These are phyloP conservation scores for Linnemannia elongata DNA, from an alignment of 192 early-diverging fungal genomes.

Conservation along the genomic window DNA sequence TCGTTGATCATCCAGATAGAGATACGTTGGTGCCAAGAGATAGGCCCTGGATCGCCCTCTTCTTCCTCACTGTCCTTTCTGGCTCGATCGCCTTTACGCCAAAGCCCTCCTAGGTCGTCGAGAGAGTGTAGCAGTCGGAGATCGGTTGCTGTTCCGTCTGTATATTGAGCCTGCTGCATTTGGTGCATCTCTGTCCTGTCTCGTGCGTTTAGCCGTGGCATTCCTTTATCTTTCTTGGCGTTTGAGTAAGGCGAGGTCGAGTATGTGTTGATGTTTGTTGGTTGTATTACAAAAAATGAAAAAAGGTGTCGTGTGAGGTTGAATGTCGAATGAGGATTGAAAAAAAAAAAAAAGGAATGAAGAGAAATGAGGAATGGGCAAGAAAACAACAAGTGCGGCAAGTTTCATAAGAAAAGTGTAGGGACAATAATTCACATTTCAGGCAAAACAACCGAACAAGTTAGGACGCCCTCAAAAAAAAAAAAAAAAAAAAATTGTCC, in stretches of 20 bases:
- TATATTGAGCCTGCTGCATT: not conserved
- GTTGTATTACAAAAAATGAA: not conserved
- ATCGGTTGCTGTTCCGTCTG: not conserved
- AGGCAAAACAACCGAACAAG: not conserved
- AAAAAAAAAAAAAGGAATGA: not conserved
- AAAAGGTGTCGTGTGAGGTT: not conserved
- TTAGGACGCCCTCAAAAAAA: not conserved
- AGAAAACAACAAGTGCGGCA: not conserved
- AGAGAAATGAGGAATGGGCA: not conserved
- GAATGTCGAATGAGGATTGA: not conserved
- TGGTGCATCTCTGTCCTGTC: conserved; percentile 1
- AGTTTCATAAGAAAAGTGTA: not conserved
- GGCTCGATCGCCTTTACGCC: not conserved
- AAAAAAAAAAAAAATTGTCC: not conserved
- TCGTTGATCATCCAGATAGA: conserved; percentile 63
- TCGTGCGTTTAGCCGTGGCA: not conserved
- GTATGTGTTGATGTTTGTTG: not conserved
- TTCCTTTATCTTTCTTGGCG: not conserved
- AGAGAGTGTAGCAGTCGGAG: not conserved
- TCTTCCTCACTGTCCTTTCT: not conserved
- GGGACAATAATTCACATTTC: not conserved
- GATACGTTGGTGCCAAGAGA: conserved; percentile 48
- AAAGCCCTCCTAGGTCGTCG: not conserved
- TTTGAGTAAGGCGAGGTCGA: too few species aligned
- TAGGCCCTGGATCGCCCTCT: not conserved